Conservation (phyloP, 345 rosid species). For the Luvunga scandens region DNA sequence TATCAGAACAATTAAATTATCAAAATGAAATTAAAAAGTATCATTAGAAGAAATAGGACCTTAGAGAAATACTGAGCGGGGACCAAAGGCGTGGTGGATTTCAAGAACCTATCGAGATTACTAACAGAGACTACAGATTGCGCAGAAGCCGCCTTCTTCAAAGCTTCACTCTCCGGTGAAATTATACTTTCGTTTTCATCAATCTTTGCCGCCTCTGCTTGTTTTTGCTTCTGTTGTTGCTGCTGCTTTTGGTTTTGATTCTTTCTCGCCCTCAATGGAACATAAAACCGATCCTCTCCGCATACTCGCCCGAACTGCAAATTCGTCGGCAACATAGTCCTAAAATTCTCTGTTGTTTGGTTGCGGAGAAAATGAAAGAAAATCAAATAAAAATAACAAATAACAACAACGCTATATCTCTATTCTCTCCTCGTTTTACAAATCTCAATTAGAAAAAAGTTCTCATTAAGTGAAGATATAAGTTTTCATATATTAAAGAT, state of each 20-base stretch:
- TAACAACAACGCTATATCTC: background rate
- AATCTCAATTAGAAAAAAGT: background rate
- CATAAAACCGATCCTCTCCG: constrained; percentile 38
- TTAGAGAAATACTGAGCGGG: constrained; percentile 33
- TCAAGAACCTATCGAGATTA: constrained; percentile 41
- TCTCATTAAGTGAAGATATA: background rate
- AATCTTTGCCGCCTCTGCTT: constrained; percentile 12
- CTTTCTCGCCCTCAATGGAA: constrained; percentile 39
- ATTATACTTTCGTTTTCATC: constrained; percentile 15
- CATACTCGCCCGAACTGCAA: constrained; percentile 28
- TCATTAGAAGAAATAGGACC: constrained; percentile 19
- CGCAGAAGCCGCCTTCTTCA: constrained; percentile 8
- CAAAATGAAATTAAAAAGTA: background rate
- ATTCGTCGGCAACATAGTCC: constrained; percentile 33
- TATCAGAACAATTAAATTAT: background rate
- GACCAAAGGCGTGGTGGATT: constrained; percentile 38
- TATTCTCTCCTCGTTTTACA: background rate
- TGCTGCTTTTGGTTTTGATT: constrained; percentile 24
- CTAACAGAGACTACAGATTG: constrained; percentile 22
- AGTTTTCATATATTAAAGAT: background rate
- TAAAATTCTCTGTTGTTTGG: constrained; percentile 6
- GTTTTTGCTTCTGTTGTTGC: constrained; percentile 14
- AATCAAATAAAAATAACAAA: background rate
- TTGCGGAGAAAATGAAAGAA: constrained; percentile 1
- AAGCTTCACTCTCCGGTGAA: constrained; percentile 6